Evolutionary conservation across 352 stramenopile species (phyloP).

Genomic region (Globisporangium nunn): DNA sequence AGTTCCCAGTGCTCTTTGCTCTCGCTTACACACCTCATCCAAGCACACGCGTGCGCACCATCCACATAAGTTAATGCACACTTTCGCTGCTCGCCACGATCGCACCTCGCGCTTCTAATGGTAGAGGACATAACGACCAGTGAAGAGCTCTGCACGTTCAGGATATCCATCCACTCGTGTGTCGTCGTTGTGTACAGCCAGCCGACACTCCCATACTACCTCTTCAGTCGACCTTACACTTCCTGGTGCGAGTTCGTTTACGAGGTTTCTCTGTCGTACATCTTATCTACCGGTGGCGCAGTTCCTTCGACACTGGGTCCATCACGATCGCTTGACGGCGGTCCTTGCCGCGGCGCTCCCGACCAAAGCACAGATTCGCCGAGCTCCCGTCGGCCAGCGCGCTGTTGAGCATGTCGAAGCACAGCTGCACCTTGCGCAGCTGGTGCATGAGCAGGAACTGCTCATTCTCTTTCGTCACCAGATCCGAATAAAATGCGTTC

Average conservation of each 20-base stretch:
- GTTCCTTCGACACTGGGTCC: constrained; percentile 47
- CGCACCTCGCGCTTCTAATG: too few relatives aligned
- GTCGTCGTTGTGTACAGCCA: not conserved
- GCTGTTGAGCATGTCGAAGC: constrained; percentile 48
- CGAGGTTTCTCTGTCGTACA: not conserved
- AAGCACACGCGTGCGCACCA: not conserved
- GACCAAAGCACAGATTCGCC: constrained; percentile 41
- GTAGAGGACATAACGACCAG: too few relatives aligned
- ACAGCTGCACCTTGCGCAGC: constrained; percentile 59
- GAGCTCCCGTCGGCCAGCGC: constrained; percentile 19
- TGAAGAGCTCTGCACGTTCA: too few relatives aligned
- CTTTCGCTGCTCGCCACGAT: too few relatives aligned
- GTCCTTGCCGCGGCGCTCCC: constrained; percentile 61
- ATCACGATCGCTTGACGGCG: constrained; percentile 62
- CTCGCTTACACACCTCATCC: not conserved
- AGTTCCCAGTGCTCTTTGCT: not conserved
- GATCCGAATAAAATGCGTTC: constrained; percentile 63
- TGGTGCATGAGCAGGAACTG: constrained; percentile 64
- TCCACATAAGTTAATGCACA: too few relatives aligned
- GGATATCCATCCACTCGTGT: not conserved
- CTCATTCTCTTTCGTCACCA: constrained; percentile 31
- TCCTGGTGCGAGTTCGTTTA: not conserved
- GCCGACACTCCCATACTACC: too few relatives aligned
- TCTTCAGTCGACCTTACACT: not conserved
- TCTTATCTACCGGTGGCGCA: constrained; percentile 44